Percentiles rank a stretch among this genome's conserved stretches.
Evolutionary conservation across 1,139 yeast species (phyloP).

Genomic region (Kodamaea plutei): DNA sequence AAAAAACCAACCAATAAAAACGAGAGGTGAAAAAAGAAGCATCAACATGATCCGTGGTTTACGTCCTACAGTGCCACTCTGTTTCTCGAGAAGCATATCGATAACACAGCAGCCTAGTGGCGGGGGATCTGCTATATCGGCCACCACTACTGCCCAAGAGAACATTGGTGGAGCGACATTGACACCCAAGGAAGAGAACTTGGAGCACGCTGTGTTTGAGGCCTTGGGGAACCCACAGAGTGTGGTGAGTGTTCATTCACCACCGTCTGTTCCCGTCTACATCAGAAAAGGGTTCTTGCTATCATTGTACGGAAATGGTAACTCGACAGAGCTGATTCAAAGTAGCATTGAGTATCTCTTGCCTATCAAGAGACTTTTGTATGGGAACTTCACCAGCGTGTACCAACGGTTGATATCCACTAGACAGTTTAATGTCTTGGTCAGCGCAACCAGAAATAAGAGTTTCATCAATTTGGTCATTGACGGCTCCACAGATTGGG

Average conservation of each 20-base stretch:
- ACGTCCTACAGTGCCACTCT: no score
- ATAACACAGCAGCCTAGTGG: conserved; percentile 7
- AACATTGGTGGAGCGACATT: conserved; percentile 13
- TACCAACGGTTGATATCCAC: conserved; percentile 49
- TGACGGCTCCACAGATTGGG: conserved; percentile 64
- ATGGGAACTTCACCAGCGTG: conserved; percentile 38
- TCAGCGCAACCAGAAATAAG: conserved; percentile 24
- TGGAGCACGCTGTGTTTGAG: conserved; percentile 23
- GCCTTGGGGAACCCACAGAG: conserved; percentile 45
- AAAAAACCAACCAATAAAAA: no score
- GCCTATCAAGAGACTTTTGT: conserved; percentile 37
- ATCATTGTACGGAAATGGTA: conserved; percentile 37
- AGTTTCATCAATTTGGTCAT: conserved; percentile 42
- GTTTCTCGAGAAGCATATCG: conserved; percentile 5
- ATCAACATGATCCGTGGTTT: conserved; percentile 4
- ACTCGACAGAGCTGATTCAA: conserved; percentile 14
- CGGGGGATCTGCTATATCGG: conserved; percentile 8
- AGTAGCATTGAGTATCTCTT: conserved; percentile 28
- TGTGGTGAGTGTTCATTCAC: conserved; percentile 42
- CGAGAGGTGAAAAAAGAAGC: no score
- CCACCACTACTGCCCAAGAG: conserved; percentile 9
- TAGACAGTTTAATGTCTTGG: conserved; percentile 41
- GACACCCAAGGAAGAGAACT: conserved; percentile 5
- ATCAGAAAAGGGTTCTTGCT: conserved; percentile 46
- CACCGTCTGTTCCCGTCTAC: conserved; percentile 54